Evolutionary conservation across 2,329 filamentous ascomycete genomes (phyloP).

Genomic region (Microdochium paspali): DNA sequence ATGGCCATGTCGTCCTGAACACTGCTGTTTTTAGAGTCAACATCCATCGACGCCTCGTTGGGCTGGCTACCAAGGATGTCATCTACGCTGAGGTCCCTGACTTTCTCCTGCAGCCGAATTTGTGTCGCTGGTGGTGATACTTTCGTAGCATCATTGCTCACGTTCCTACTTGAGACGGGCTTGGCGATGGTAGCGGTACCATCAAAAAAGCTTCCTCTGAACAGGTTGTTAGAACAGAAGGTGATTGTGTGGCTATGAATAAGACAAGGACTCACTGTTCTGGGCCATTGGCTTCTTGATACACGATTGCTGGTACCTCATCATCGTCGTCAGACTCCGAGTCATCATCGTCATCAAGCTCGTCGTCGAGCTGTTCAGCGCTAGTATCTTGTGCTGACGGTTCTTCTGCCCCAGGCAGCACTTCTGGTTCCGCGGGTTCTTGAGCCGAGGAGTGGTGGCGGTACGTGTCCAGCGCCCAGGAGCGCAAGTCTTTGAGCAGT

Average conservation of each 20-base stretch:
- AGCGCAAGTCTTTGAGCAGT: conserved; percentile 9
- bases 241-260: background rate
- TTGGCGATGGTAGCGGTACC: background rate
- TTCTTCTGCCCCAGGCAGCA: background rate
- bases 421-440: background rate
- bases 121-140: background rate
- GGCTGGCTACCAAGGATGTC: background rate
- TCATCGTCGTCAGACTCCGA: conserved; percentile 11
- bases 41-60: background rate
- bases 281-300: background rate
- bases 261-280: conserved; percentile 7
- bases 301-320: conserved; percentile 1
- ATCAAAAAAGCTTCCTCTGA: background rate
- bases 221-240: background rate
- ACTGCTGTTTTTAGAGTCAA: background rate
- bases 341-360: conserved; percentile 3
- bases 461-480: conserved; percentile 12
- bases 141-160: background rate
- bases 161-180: background rate
- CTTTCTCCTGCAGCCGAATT: background rate
- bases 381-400: background rate
- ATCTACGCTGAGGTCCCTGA: background rate
- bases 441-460: background rate
- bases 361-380: conserved; percentile 5
- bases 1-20: background rate